Conservation (phyloP, 1,139 yeast species). For the Komagataea norvegica region DNA sequence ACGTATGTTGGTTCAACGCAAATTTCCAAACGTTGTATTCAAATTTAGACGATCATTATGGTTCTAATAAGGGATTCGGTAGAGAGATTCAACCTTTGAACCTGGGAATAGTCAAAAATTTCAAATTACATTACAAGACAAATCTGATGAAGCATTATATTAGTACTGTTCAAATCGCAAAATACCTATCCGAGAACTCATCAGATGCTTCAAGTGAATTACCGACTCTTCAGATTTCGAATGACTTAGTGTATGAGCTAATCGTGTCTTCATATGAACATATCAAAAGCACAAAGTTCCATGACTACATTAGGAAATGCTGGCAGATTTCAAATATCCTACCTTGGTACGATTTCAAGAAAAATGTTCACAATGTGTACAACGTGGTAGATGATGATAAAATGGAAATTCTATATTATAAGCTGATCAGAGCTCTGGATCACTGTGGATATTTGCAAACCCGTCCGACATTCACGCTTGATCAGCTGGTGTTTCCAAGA, state of each 20-base stretch:
- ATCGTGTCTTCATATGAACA: conserved; percentile 5
- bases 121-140: conserved; percentile 28
- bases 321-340: conserved; percentile 9
- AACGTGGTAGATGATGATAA: conserved; percentile 2
- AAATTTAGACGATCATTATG: conserved; percentile 2
- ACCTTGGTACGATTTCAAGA: background rate
- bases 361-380: background rate
- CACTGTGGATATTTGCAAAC: conserved; percentile 4
- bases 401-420: conserved; percentile 5
- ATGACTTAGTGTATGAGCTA: conserved; percentile 7
- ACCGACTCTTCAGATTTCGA: conserved; percentile 1
- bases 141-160: conserved; percentile 20
- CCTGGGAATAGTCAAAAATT: conserved; percentile 28
- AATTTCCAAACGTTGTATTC: conserved; percentile 13
- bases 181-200: background rate
- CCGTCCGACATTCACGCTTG: conserved; percentile 8
- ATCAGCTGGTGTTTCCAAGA: conserved; percentile 29
- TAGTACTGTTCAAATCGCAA: background rate
- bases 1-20: conserved; percentile 27
- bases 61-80: conserved; percentile 1
- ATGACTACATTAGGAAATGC: conserved; percentile 7
- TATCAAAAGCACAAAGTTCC: background rate
- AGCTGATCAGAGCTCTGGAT: conserved; percentile 7
- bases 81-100: conserved; percentile 28
- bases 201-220: background rate